A percentile compares a stretch with the other conserved stretches of the same genome.
phyloP scores from a whole-genome alignment of 1,139 yeast species.

The Diutina rugosa region DNA sequence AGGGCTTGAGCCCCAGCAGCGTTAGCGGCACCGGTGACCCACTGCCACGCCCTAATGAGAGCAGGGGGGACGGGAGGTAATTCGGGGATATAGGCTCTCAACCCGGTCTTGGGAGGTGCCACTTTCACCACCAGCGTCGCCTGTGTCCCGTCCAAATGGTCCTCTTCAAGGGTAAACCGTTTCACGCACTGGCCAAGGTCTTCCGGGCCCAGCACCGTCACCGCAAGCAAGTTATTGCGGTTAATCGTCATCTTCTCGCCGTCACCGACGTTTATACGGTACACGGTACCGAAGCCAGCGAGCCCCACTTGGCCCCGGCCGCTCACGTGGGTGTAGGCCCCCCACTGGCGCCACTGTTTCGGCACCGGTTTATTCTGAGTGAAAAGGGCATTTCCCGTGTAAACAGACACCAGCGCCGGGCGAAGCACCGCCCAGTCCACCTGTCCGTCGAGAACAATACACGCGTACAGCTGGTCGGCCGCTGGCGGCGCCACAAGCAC shows the following conservation, averaged over 20 bases:
- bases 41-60: not conserved
- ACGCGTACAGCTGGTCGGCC: constrained; percentile 23
- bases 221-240: constrained; percentile 33
- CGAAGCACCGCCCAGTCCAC: constrained; percentile 50
- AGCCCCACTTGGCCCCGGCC: constrained; percentile 51
- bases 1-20: not conserved
- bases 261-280: constrained; percentile 29
- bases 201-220: constrained; percentile 38
- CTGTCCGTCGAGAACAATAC: constrained; percentile 39
- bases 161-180: constrained; percentile 6
- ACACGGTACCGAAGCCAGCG: constrained; percentile 45
- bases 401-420: constrained; percentile 32
- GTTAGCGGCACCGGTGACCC: not conserved
- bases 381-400: constrained; percentile 36
- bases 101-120: not conserved
- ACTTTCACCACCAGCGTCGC: not conserved
- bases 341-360: constrained; percentile 5
- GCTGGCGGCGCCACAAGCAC: constrained; percentile 21
- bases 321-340: constrained; percentile 30
- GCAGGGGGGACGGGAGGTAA: not conserved
- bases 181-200: constrained; percentile 27
- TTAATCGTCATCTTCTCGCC: constrained; percentile 39
- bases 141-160: not conserved
- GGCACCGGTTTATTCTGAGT: constrained; percentile 29
- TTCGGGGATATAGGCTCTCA: not conserved